Percentiles rank a stretch among this genome's conserved stretches.
Evolutionary conservation across 805 yeast genomes (phyloP).

Genomic region (Komagataella mondaviorum): DNA sequence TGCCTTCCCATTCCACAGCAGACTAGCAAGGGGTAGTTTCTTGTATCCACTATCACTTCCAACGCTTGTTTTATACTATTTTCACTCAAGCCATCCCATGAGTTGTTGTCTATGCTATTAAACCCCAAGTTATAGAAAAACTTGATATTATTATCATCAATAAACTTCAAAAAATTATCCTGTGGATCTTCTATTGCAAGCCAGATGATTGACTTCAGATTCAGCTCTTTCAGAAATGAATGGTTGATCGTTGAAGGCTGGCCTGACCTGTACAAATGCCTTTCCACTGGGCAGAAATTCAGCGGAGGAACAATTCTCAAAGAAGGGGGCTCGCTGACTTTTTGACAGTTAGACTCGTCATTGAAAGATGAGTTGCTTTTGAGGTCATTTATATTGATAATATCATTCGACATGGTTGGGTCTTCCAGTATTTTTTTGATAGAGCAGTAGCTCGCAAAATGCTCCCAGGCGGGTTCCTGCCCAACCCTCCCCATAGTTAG

Average conservation of each 20-base stretch:
- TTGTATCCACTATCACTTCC: slow-evolving; percentile 55
- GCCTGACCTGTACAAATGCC: slow-evolving; percentile 76
- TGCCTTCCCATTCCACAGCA: slow-evolving; percentile 99
- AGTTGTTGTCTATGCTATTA: slow-evolving; percentile 39
- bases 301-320: slow-evolving; percentile 80
- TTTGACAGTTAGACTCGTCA: background rate
- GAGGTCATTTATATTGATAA: slow-evolving; percentile 15
- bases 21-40: slow-evolving; percentile 74
- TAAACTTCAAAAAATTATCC: slow-evolving; percentile 74
- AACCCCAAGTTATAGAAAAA: slow-evolving; percentile 74
- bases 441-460: background rate
- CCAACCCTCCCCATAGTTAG: background rate
- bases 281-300: slow-evolving; percentile 91
- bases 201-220: slow-evolving; percentile 80
- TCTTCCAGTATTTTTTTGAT: background rate
- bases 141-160: slow-evolving; percentile 55
- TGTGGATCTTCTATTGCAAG: slow-evolving; percentile 92
- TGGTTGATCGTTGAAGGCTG: slow-evolving; percentile 93
- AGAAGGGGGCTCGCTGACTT: slow-evolving; percentile 34
- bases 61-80: slow-evolving; percentile 68
- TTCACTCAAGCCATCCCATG: slow-evolving; percentile 94
- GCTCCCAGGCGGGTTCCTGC: background rate
- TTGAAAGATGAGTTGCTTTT: background rate
- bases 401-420: background rate
- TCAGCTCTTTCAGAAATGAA: slow-evolving; percentile 63